phyloP scores from a whole-genome alignment of 2,329 filamentous ascomycete species.

The Aureobasidium lini region DNA sequence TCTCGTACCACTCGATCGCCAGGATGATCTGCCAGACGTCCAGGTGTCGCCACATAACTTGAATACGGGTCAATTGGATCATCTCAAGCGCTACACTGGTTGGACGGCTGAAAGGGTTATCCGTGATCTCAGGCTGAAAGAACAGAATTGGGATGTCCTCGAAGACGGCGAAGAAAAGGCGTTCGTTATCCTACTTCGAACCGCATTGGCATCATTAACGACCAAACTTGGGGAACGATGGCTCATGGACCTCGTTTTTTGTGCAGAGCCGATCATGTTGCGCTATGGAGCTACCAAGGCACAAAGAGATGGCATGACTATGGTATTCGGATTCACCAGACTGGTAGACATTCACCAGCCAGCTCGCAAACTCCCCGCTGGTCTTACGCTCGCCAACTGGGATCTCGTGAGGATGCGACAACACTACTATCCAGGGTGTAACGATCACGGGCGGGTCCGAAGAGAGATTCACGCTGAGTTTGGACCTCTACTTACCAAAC shows the following conservation, averaged over 20 bases:
- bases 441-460: conserved; percentile 38
- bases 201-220: conserved; percentile 24
- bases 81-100: conserved; percentile 27
- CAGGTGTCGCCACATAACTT: conserved; percentile 27
- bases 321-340: conserved; percentile 38
- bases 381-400: conserved; percentile 15
- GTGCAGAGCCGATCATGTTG: conserved; percentile 31
- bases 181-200: conserved; percentile 31
- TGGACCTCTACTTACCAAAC: conserved; percentile 30
- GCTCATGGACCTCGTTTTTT: conserved; percentile 37
- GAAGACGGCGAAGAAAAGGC: conserved; percentile 27
- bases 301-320: conserved; percentile 26
- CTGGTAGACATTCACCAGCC: conserved; percentile 36
- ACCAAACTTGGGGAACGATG: conserved; percentile 33
- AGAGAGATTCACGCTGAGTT: conserved; percentile 42
- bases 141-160: conserved; percentile 14
- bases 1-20: conserved; percentile 33
- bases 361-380: conserved; percentile 20
- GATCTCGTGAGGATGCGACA: conserved; percentile 38
- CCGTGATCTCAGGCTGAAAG: conserved; percentile 14
- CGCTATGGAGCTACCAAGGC: conserved; percentile 23
- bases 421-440: conserved; percentile 36
- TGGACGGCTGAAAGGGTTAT: conserved; percentile 25
- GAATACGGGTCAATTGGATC: conserved; percentile 26
- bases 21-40: conserved; percentile 39